Evolutionary conservation across 2,329 filamentous ascomycete genomes (phyloP).

Genomic region (Colletotrichum sp.): DNA sequence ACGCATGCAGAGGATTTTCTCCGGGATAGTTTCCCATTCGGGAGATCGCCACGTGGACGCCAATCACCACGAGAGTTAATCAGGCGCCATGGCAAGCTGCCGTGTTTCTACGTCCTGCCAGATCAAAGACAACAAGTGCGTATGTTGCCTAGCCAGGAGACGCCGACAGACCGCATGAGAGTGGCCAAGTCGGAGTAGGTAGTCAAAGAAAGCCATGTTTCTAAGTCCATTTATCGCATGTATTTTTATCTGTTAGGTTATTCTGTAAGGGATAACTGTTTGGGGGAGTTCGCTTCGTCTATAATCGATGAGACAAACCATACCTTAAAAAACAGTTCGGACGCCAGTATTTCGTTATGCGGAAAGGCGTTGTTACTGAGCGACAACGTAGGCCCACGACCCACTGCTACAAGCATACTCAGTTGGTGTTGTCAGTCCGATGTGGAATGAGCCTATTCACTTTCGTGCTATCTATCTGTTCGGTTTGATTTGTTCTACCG

Average conservation of each 20-base stretch:
- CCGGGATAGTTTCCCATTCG: neutral
- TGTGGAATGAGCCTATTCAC: neutral
- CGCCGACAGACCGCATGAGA: neutral
- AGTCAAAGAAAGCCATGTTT: neutral
- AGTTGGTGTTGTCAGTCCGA: neutral
- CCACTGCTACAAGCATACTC: neutral
- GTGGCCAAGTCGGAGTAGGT: neutral
- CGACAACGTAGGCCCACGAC: neutral
- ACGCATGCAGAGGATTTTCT: neutral
- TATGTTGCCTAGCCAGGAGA: neutral
- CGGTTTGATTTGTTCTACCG: neutral
- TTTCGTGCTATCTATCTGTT: neutral
- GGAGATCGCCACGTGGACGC: neutral
- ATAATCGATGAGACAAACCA: neutral
- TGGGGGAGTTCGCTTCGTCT: neutral
- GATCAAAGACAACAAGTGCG: neutral
- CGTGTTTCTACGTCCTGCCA: neutral
- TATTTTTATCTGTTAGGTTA: neutral
- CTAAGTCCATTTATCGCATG: neutral
- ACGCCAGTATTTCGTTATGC: neutral
- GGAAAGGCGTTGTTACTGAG: neutral
- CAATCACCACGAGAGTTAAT: neutral
- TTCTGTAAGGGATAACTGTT: neutral
- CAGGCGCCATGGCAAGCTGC: neutral
- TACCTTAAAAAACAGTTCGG: neutral